Percentiles rank a stretch among this genome's conserved stretches.
phyloP scores from a whole-genome alignment of 257 asterid genomes.

The Rhazya stricta region DNA sequence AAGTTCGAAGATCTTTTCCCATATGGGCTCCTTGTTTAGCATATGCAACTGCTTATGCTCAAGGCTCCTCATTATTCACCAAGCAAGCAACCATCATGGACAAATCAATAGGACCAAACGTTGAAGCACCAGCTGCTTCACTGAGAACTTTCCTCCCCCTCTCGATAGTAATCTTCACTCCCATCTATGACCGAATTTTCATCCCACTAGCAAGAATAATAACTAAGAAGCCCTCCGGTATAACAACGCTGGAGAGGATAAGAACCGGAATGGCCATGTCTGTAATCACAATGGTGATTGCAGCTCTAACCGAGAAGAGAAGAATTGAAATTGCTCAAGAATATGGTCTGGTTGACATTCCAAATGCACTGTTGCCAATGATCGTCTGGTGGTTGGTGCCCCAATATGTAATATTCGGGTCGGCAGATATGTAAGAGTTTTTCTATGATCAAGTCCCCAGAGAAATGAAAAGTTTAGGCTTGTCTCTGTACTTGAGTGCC shows the following conservation, averaged over 20 bases:
- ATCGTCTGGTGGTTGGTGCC: conserved; percentile 70
- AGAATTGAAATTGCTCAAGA: conserved; percentile 41
- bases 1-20: conserved; percentile 42
- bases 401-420: conserved; percentile 43
- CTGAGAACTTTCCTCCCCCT: conserved; percentile 39
- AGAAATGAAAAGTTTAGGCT: conserved; percentile 50
- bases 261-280: conserved; percentile 46
- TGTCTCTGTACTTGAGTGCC: conserved; percentile 48
- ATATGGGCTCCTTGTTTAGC: conserved; percentile 48
- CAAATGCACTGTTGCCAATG: conserved; percentile 47
- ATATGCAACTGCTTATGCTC: conserved; percentile 37
- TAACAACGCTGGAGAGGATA: conserved; percentile 50
- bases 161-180: conserved; percentile 34
- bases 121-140: conserved; percentile 53
- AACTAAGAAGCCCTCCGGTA: conserved; percentile 47
- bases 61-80: conserved; percentile 46
- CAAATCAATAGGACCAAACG: conserved; percentile 35
- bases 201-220: conserved; percentile 47
- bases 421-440: conserved; percentile 59
- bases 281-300: conserved; percentile 35
- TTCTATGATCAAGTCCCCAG: conserved; percentile 62
- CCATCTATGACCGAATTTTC: conserved; percentile 50
- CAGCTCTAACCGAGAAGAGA: conserved; percentile 49
- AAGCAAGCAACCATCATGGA: conserved; percentile 62
- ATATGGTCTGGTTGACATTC: conserved; percentile 38